Base-by-base conservation (phyloP, 495 filamentous ascomycete genomes). In the Chlorociboria aeruginascens region DNA sequence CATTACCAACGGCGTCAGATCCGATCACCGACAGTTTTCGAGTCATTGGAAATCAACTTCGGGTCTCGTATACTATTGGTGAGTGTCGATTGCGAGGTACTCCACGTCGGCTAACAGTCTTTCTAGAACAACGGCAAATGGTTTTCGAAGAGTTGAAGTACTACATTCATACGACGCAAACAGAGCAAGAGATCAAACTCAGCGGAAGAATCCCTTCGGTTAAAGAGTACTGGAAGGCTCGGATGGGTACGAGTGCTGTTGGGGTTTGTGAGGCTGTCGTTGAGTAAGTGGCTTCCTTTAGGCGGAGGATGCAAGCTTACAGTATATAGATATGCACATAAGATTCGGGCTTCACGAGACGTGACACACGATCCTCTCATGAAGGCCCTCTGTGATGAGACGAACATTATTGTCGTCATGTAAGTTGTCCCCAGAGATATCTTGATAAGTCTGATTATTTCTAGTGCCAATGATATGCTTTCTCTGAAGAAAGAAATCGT, bases 401-500 rank as follows among this genome's bases (percentile, higher is more conserved):
- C 45, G 3, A 47, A 37, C 33, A 38, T 47, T 20, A 40, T 37
- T 20, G 30, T 47, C 12, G 30, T 30, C 33, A 38, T 47, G 45
- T 47, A 3, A 47, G 45, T 34, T 9, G 28, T 25, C 11, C 13
- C 3, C n/a, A n/a, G n/a, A 14, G 11, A 33, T 1, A 34, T 34
- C 0, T 13, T 11, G 41, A 3, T 2, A 46, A 35, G 7, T 33
- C 28, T 8, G n/a, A 14, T 35, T 9, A 10, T 14, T 28, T 11
- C 11, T 32, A 53, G 36, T 3, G 11, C 32, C 6, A 53, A 53
- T 20, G 46, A 53, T 11, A 35, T 53, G 7, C 9, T 53, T 3
- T 53, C 51, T 8, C 7, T 53, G n/a, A 53, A 43, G 40, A 53
- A 53, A 32, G 51, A 53, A 34, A 43, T 53, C n/a, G 45, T 47